A percentile compares a stretch with the other conserved stretches of the same genome.
Conservation (phyloP, 1,139 yeast genomes). For the Saccharomyces pastorianus region DNA sequence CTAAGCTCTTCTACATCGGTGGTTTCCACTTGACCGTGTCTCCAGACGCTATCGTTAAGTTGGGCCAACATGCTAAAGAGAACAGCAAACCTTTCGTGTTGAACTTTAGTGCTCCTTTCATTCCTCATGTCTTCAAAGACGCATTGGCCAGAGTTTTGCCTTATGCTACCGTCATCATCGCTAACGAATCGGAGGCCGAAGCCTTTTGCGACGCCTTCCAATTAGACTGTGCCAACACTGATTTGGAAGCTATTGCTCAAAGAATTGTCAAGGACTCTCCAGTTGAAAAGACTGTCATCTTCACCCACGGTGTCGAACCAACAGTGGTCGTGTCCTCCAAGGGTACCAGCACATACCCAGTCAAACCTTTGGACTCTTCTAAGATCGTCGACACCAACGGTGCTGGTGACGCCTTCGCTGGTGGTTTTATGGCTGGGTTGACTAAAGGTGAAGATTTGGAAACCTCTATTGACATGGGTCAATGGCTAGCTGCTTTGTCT, state of each 20-base stretch:
- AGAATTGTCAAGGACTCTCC: constrained; percentile 52
- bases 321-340: constrained; percentile 60
- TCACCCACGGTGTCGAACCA: constrained; percentile 90
- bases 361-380: constrained; percentile 57
- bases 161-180: constrained; percentile 85
- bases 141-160: constrained; percentile 74
- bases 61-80: constrained; percentile 88
- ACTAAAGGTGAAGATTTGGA: constrained; percentile 63
- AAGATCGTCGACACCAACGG: constrained; percentile 90
- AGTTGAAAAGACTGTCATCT: constrained; percentile 76
- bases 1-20: constrained; percentile 82
- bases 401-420: constrained; percentile 99
- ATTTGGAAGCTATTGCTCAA: constrained; percentile 73
- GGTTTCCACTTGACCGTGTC: constrained; percentile 98
- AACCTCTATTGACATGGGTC: constrained; percentile 74
- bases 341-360: constrained; percentile 48
- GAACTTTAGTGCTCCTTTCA: constrained; percentile 94
- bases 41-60: constrained; percentile 82
- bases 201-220: constrained; percentile 85
- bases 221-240: constrained; percentile 43
- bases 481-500: constrained; percentile 91
- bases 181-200: constrained; percentile 95
- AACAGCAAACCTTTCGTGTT: constrained; percentile 74
- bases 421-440: constrained; percentile 89
- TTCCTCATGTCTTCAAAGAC: constrained; percentile 90